A percentile compares a stretch with the other conserved stretches of the same genome.
These are phyloP conservation scores for Arachis monticola DNA, from an alignment of 331 rosid genomes.

Conservation along the genomic window DNA sequence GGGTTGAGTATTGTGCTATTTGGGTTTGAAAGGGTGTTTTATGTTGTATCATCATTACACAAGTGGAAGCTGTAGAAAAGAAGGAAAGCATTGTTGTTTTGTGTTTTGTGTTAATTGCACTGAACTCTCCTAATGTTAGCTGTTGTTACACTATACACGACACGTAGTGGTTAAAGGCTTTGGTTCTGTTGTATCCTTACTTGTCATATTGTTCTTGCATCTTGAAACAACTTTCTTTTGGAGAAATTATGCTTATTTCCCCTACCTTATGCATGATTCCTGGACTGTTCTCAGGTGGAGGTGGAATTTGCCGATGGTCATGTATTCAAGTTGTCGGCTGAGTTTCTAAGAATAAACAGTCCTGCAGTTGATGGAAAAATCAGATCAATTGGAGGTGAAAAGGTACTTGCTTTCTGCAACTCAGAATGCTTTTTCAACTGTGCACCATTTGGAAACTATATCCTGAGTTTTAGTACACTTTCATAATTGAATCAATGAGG, in stretches of 20 bases:
- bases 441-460: neutral
- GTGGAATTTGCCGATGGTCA: constrained; percentile 68
- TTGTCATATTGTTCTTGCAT: too few relatives aligned
- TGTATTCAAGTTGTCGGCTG: constrained; percentile 57
- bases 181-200: too few relatives aligned
- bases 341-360: too few relatives aligned
- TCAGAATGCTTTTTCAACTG: too few relatives aligned
- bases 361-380: too few relatives aligned
- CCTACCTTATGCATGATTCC: neutral
- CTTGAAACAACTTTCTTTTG: neutral
- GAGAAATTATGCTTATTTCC: constrained; percentile 3
- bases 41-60: neutral
- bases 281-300: constrained; percentile 61
- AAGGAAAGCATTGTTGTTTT: neutral
- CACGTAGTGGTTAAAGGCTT: too few relatives aligned
- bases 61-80: neutral
- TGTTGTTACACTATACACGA: neutral
- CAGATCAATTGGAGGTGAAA: too few relatives aligned
- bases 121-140: neutral
- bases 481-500: neutral
- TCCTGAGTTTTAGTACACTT: neutral
- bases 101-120: neutral
- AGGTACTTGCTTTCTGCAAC: too few relatives aligned
- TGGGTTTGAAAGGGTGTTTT: neutral
- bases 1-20: neutral